Base-by-base conservation (phyloP, 768 basidiomycete genomes). In the Inosperma sp. region DNA sequence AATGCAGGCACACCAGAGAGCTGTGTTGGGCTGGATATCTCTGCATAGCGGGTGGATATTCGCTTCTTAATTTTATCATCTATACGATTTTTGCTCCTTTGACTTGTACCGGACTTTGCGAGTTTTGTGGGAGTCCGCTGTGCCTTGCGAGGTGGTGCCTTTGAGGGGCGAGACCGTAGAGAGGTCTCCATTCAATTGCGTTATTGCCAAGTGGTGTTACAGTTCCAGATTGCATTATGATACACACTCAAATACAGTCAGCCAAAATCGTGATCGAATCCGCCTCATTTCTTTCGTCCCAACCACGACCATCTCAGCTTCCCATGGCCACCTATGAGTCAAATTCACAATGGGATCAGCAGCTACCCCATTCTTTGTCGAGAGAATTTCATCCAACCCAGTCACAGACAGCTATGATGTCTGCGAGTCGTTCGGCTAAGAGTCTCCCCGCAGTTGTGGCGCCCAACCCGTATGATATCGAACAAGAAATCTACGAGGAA, bases 51-150 rank as follows among this genome's bases (percentile, higher is more conserved):
- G 79, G 86, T 88, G 13, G 93, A 93, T 84, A 96, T 86, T 62
- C 94, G 87, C 69, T 92, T 92, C 79, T 92, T 93, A 69, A 96
- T 93, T 72, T 88, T 92, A 77, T 94, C 94, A 66, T 93, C 78
- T 53, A 84, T 77, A 54, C 75, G 71, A 53, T 77, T 75, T 62
- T 76, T 83, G 63, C 76, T 74, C 4, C 68, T 68, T 63, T 77
- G 76, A 58, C 73, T 70, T 6, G 66, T 62, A 23, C 59, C 64
- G 42, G 60, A 57, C 55, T 71, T 72, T 33, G 70, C 56, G 26
- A 70, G 66, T 51, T 70, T 74, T 30, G 62, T 52, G 17, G 64
- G 64, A 3, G 62, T 27, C 19, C 65, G 65, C 49, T 65, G 66
- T 10, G 60, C 57, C 57, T 72, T 77, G 49, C 66, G 66, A 34